phyloP scores from a whole-genome alignment of 495 filamentous ascomycete species.

The Terfezia boudieri region DNA sequence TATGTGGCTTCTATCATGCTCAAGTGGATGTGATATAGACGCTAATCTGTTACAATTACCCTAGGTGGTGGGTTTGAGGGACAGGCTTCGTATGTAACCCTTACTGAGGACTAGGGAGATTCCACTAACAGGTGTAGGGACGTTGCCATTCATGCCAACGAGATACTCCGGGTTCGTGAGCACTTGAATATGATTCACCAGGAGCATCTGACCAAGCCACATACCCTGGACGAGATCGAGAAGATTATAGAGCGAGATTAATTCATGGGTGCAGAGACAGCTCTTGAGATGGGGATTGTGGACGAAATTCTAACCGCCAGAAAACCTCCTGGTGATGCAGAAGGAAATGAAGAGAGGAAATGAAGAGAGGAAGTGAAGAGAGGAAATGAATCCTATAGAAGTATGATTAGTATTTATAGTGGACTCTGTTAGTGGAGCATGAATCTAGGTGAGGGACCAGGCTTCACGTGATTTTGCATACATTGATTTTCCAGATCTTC shows the following conservation, averaged over 20 bases:
- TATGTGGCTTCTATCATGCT: slow-evolving; percentile 1
- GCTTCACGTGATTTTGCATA: too few species aligned
- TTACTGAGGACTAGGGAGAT: too few species aligned
- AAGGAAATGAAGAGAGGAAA: slow-evolving; percentile 23
- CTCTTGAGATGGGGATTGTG: slow-evolving; percentile 69
- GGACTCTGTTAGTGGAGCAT: too few species aligned
- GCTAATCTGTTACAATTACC: slow-evolving; percentile 1
- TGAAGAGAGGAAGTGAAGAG: slow-evolving; percentile 22
- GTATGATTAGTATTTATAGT: too few species aligned
- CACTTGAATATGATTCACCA: slow-evolving; percentile 81
- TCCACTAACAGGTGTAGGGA: slow-evolving; percentile 26
- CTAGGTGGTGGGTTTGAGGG: slow-evolving; percentile 61
- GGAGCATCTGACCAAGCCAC: slow-evolving; percentile 56
- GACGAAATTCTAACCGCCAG: slow-evolving; percentile 51
- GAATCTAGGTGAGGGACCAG: too few species aligned
- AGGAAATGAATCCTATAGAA: slow-evolving; percentile 21
- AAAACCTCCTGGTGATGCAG: slow-evolving; percentile 9
- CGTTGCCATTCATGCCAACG: slow-evolving; percentile 90
- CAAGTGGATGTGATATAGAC: not conserved
- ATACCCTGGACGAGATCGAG: slow-evolving; percentile 39
- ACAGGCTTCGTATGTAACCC: slow-evolving; percentile 34
- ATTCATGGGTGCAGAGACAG: slow-evolving; percentile 75
- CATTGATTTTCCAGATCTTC: too few species aligned
- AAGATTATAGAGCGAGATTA: slow-evolving; percentile 91
- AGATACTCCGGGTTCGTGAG: slow-evolving; percentile 69